Evolutionary conservation across 1,284 basidiomycete species (phyloP), one percentile per base, ranked within the genome.

Genomic region (Rhodotorula glutinis): DNA sequence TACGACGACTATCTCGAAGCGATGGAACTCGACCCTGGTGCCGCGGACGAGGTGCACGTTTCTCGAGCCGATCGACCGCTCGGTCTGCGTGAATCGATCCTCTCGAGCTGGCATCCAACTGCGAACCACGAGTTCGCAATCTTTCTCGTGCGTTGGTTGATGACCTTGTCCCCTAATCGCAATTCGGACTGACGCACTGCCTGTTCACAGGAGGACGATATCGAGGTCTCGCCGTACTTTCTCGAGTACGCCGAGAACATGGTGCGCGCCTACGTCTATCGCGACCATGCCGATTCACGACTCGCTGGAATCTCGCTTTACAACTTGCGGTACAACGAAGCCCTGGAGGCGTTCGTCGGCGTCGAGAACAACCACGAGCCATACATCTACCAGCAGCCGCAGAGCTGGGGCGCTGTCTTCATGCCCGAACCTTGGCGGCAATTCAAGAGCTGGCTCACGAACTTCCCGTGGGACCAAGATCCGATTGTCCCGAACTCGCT

Each of bases 181-280:
- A 40, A 16, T 30, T 7, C 9, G 52, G 19, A 14, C 33, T 40
- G 30, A 54, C n/a, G 8, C 30, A 21, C 10, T 27, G 23, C 5
- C 49, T 7, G 17, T 10, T 19, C 17, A 4, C 40, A 60, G 59
- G 59, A 60, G 59, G 59, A 60, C 59, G 59, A 60, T 49, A 60
- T 60, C 40, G 62, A 64, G 40, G 62, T 64, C 14, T 64, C 62
- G 43, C 62, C 62, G 38, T 47, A 64, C 49, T 64, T 64, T 52
- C 57, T 64, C 3, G 56, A 38, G 16, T 64, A 64, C 52, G 62
- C 62, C 21, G 38, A 64, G 19, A 51, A 56, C n/a, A 64, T 64
- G 62, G 49, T 64, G 33, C 25, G 29, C 2, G 57, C 56, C 3
- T 64, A 58, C 62, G 62, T 59, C 7, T 54, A 64, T 30, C 46